These are phyloP conservation scores for Xylaria telfairii DNA, from an alignment of 495 filamentous ascomycete species.

Conservation along the genomic window DNA sequence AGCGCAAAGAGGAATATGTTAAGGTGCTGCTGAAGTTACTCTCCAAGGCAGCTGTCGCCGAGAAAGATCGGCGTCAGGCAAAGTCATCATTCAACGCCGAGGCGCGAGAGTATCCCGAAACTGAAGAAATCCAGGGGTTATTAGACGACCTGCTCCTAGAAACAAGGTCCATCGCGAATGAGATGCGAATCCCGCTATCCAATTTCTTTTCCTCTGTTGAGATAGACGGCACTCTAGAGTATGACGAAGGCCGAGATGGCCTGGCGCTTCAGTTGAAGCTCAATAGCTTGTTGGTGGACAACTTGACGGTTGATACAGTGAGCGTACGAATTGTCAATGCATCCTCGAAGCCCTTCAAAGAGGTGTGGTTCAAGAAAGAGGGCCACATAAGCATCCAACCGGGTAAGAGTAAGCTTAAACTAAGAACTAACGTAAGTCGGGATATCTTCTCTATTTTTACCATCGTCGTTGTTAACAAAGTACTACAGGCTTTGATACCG, in stretches of 20 bases:
- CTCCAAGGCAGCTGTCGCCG: conserved; percentile 69
- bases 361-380: conserved; percentile 68
- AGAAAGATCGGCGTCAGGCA: conserved; percentile 53
- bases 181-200: conserved; percentile 68
- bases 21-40: conserved; percentile 75
- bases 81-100: conserved; percentile 41
- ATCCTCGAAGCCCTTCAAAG: conserved; percentile 55
- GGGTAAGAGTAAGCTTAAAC: conserved; percentile 58
- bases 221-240: conserved; percentile 71
- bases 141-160: conserved; percentile 68
- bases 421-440: conserved; percentile 58
- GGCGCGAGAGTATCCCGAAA: conserved; percentile 57
- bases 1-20: conserved; percentile 80
- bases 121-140: conserved; percentile 62
- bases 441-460: not conserved
- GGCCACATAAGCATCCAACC: conserved; percentile 53
- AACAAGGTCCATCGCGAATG: conserved; percentile 67
- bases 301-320: conserved; percentile 69
- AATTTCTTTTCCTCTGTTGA: conserved; percentile 75
- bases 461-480: conserved; percentile 14
- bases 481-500: conserved; percentile 60
- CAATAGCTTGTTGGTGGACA: conserved; percentile 73
- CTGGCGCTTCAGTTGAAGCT: conserved; percentile 76
- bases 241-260: conserved; percentile 76
- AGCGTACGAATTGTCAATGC: conserved; percentile 67